phyloP scores from a whole-genome alignment of 768 basidiomycete species.

The Daedaleopsis sinensis region DNA sequence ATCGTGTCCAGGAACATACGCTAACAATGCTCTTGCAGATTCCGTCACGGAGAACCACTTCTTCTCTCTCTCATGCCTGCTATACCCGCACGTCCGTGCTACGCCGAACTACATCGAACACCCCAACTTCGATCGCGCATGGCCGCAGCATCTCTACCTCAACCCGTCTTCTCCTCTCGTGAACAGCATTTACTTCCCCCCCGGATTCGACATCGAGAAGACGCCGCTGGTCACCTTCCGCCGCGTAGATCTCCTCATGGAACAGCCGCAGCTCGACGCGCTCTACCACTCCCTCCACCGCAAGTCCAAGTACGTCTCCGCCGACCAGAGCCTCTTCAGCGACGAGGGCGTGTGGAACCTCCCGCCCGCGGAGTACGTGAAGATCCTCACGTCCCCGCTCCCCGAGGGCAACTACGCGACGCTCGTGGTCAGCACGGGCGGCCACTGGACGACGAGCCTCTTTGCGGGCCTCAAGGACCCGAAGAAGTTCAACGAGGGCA shows the following conservation, averaged over 20 bases:
- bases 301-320: slow-evolving; percentile 9
- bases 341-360: slow-evolving; percentile 58
- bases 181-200: slow-evolving; percentile 46
- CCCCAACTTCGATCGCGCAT: slow-evolving; percentile 60
- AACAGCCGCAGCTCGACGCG: slow-evolving; percentile 47
- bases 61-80: slow-evolving; percentile 68
- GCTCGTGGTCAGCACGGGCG: slow-evolving; percentile 63
- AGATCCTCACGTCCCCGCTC: slow-evolving; percentile 46
- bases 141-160: slow-evolving; percentile 68
- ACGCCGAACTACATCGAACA: slow-evolving; percentile 61
- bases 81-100: slow-evolving; percentile 68
- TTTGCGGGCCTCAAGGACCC: slow-evolving; percentile 47
- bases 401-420: slow-evolving; percentile 61
- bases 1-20: neutral
- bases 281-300: slow-evolving; percentile 32
- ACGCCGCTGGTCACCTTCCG: slow-evolving; percentile 71
- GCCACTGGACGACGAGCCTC: slow-evolving; percentile 68
- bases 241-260: slow-evolving; percentile 61
- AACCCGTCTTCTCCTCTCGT: slow-evolving; percentile 55
- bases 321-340: slow-evolving; percentile 47
- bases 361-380: slow-evolving; percentile 54
- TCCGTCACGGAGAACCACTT: slow-evolving; percentile 76
- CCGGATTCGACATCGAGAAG: slow-evolving; percentile 51
- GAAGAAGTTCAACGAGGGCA: slow-evolving; percentile 45
- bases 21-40: slow-evolving; percentile 39